Percentiles rank a stretch among this genome's conserved stretches.
phyloP scores from a whole-genome alignment of 1,284 basidiomycete species.

The Cutaneotrichosporon cavernicola region DNA sequence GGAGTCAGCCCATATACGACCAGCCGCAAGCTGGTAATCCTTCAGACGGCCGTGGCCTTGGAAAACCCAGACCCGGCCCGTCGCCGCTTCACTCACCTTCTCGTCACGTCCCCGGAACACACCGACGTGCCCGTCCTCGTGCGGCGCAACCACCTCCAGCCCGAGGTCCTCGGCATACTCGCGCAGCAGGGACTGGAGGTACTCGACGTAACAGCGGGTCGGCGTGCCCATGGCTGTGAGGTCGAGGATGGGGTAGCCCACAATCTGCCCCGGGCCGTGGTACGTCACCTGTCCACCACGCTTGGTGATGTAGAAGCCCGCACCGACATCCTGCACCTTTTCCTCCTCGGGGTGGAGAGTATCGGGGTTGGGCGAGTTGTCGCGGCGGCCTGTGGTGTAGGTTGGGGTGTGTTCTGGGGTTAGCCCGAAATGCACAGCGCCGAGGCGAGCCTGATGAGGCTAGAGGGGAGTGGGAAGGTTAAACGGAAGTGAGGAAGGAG shows the following conservation, averaged over 20 bases:
- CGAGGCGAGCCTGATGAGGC: not conserved
- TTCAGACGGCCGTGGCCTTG: not conserved
- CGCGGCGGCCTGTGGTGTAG: slow-evolving; percentile 87
- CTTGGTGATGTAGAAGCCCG: slow-evolving; percentile 78
- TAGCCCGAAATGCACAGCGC: no score
- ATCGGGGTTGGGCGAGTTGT: slow-evolving; percentile 57
- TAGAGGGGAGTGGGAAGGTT: not conserved
- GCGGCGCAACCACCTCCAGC: slow-evolving; percentile 47
- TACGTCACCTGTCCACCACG: slow-evolving; percentile 94
- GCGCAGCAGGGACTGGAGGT: slow-evolving; percentile 52
- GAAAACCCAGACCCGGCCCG: not conserved
- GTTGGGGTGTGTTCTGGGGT: slow-evolving; percentile 78
- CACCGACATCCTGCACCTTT: slow-evolving; percentile 71
- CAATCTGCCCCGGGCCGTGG: slow-evolving; percentile 95
- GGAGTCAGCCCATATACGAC: slow-evolving; percentile 59
- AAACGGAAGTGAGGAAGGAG: not conserved
- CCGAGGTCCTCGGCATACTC: slow-evolving; percentile 39
- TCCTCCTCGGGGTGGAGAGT: slow-evolving; percentile 64
- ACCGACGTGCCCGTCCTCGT: slow-evolving; percentile 54
- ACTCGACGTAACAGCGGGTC: slow-evolving; percentile 56
- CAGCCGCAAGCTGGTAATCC: not conserved
- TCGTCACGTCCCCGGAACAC: slow-evolving; percentile 47
- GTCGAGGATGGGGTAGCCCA: slow-evolving; percentile 92
- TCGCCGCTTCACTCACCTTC: slow-evolving; percentile 40
- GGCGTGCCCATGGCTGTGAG: slow-evolving; percentile 60